These are phyloP conservation scores for Bryum argenteum DNA, from an alignment of 225 moss, liverwort and hornwort species.

Conservation along the genomic window DNA sequence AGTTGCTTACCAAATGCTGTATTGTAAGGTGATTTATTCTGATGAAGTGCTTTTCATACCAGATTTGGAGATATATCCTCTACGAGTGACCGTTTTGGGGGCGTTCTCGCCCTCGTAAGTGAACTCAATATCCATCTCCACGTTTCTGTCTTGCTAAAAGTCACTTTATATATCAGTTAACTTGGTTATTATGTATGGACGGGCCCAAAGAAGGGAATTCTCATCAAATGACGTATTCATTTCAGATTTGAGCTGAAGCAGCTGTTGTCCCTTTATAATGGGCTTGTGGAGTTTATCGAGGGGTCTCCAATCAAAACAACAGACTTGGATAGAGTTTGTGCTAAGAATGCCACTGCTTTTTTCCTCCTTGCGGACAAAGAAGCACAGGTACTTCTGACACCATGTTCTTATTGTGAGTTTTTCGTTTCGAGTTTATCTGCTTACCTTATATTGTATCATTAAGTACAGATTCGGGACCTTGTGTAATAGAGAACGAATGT, in stretches of 20 bases:
- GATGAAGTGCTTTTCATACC: slow-evolving; percentile 24
- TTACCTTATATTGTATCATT: not conserved
- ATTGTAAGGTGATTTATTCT: not conserved
- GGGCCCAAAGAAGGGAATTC: not conserved
- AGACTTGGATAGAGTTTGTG: slow-evolving; percentile 85
- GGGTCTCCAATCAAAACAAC: slow-evolving; percentile 72
- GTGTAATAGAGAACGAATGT: not conserved
- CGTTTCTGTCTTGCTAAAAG: not conserved
- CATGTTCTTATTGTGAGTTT: not conserved
- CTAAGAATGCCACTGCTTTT: slow-evolving; percentile 76
- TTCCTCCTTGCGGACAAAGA: slow-evolving; percentile 82
- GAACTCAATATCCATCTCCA: not conserved
- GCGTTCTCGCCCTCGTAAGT: slow-evolving; percentile 92
- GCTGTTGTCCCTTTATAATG: slow-evolving; percentile 67
- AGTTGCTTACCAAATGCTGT: slow-evolving; percentile 2
- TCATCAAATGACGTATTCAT: slow-evolving; percentile 4
- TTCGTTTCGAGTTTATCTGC: not conserved
- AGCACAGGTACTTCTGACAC: slow-evolving; percentile 50
- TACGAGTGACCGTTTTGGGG: slow-evolving; percentile 81
- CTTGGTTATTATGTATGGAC: not conserved
- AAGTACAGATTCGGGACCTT: not conserved
- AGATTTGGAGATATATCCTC: slow-evolving; percentile 83
- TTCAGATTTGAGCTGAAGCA: slow-evolving; percentile 91
- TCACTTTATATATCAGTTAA: not conserved
- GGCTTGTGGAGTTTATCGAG: slow-evolving; percentile 88